phyloP scores from a whole-genome alignment of 352 stramenopile genomes.

The Pythium volutum region DNA sequence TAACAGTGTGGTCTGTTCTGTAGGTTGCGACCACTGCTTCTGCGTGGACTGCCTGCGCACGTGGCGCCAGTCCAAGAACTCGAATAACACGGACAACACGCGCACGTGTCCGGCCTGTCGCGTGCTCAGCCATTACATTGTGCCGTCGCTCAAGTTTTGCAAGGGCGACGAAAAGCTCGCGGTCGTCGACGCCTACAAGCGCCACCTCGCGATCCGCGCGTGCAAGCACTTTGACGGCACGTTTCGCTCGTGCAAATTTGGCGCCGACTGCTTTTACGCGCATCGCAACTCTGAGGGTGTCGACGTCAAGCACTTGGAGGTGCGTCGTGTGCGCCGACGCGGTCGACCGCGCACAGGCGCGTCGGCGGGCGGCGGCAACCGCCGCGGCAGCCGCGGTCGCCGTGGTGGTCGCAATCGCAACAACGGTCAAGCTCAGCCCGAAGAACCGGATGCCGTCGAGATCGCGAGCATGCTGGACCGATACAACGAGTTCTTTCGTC shows the following conservation, averaged over 20 bases:
- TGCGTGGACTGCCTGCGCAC: conserved; percentile 68
- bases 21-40: conserved; percentile 71
- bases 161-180: conserved; percentile 54
- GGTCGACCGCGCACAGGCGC: conserved; percentile 12
- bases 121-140: conserved; percentile 68
- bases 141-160: conserved; percentile 76
- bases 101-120: conserved; percentile 65
- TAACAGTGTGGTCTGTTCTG: neutral
- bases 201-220: conserved; percentile 63
- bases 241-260: conserved; percentile 70
- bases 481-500: conserved; percentile 64
- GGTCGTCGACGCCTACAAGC: conserved; percentile 70
- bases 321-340: neutral
- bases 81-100: conserved; percentile 66
- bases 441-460: no score
- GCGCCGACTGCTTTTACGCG: conserved; percentile 73
- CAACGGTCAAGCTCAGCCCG: no score
- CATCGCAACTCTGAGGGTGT: conserved; percentile 51
- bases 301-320: conserved; percentile 69
- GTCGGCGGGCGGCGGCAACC: neutral
- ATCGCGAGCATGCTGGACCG: conserved; percentile 49
- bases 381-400: neutral
- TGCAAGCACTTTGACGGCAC: conserved; percentile 80
- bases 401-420: neutral
- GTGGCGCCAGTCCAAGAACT: conserved; percentile 73